Percentiles rank a stretch among this genome's conserved stretches.
Conservation (phyloP, 2,329 filamentous ascomycete species). For the Didymella arachidicola region DNA sequence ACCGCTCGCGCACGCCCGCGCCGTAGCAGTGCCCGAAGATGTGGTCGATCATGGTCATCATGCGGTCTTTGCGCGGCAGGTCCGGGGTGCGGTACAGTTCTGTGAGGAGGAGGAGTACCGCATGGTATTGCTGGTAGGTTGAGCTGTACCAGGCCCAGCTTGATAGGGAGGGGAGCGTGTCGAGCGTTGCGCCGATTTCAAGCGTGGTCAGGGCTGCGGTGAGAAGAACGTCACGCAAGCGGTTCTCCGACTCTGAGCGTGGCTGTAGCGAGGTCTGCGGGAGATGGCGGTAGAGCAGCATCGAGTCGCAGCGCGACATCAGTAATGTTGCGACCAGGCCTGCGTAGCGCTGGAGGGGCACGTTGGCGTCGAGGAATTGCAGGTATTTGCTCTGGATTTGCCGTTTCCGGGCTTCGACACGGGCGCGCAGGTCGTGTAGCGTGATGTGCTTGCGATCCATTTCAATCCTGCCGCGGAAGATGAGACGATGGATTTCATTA, state of each 20-base stretch:
- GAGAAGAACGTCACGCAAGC: conserved; percentile 48
- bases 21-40: conserved; percentile 52
- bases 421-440: conserved; percentile 46
- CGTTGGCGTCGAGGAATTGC: conserved; percentile 42
- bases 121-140: conserved; percentile 51
- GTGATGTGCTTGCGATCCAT: conserved; percentile 50
- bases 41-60: conserved; percentile 51
- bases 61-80: conserved; percentile 45
- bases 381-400: conserved; percentile 48
- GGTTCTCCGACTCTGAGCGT: conserved; percentile 48
- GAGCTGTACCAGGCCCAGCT: conserved; percentile 50
- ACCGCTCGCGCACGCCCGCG: conserved; percentile 46
- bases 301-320: conserved; percentile 51
- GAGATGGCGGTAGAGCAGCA: conserved; percentile 51
- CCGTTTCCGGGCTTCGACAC: conserved; percentile 47
- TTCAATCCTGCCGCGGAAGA: conserved; percentile 49
- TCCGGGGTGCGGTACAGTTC: conserved; percentile 50
- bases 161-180: conserved; percentile 47
- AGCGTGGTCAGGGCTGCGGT: conserved; percentile 48
- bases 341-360: conserved; percentile 49
- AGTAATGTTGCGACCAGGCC: conserved; percentile 48
- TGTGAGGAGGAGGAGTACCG: conserved; percentile 48
- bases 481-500: conserved; percentile 50
- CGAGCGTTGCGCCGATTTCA: conserved; percentile 50
- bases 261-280: conserved; percentile 45